phyloP scores from a whole-genome alignment of 345 rosid genomes.

The Mercurialis annua region DNA sequence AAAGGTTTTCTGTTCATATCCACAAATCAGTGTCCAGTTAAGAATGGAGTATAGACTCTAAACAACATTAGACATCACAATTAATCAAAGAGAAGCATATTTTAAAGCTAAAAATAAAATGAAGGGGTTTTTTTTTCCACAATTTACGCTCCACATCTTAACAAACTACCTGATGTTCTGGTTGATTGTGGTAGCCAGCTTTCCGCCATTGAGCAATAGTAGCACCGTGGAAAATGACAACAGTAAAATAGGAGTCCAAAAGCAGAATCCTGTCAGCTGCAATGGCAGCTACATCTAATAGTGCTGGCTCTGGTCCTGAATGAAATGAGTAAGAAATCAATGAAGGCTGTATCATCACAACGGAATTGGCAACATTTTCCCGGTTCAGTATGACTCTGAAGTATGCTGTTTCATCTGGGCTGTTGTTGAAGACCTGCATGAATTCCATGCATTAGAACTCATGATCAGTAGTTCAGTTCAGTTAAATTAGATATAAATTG shows the following conservation, averaged over 20 bases:
- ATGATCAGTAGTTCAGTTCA: not conserved
- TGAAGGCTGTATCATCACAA: slow-evolving; percentile 96
- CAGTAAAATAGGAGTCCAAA: slow-evolving; percentile 76
- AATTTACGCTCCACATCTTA: not conserved
- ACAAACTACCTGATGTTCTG: slow-evolving; percentile 77
- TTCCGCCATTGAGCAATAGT: slow-evolving; percentile 96
- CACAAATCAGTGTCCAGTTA: too few relatives aligned
- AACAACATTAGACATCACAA: not conserved
- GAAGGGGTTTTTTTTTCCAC: not conserved
- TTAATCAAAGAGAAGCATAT: not conserved
- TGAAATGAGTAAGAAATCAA: slow-evolving; percentile 90
- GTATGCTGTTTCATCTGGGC: slow-evolving; percentile 98
- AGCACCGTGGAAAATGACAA: slow-evolving; percentile 89
- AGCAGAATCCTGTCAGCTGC: slow-evolving; percentile 85
- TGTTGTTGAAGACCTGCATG: slow-evolving; percentile 87
- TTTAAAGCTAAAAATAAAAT: not conserved
- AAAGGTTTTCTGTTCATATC: too few relatives aligned
- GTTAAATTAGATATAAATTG: slow-evolving; percentile 6
- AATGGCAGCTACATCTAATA: slow-evolving; percentile 85
- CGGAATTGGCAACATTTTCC: slow-evolving; percentile 86
- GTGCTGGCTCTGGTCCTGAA: slow-evolving; percentile 77
- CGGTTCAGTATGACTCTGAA: slow-evolving; percentile 82
- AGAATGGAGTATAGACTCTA: too few relatives aligned
- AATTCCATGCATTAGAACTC: slow-evolving; percentile 4
- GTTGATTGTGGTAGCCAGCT: slow-evolving; percentile 84